Evolutionary conservation across 495 filamentous ascomycete genomes (phyloP), one percentile per base, ranked within the genome.

Genomic region (Aspergillus kassunensis): DNA sequence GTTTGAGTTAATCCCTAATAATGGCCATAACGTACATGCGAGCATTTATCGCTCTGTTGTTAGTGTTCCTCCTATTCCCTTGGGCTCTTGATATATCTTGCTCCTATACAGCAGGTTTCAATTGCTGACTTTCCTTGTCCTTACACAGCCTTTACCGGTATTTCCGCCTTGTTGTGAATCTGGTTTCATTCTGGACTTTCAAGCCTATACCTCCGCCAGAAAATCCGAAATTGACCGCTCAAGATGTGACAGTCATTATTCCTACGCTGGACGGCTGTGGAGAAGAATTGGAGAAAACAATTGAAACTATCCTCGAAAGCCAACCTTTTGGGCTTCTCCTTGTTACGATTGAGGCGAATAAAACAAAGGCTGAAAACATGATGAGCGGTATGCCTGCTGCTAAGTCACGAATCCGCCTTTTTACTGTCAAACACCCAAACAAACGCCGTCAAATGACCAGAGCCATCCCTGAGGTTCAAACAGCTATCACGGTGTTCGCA

Each of bases 391-490:
- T 84, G 74, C 74, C 70, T 9, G 70, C 73, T 23, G 72, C 73
- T 4, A 79, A 80, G 50, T 68, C 69, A 33, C 69, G 69, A 49
- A 75, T 84, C 51, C 69, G 72, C 41, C 64, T 80, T 10, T 76
- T 77, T 54, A 77, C 75, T 29, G 72, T 81, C 41, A 70, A 69
- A 6, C 78, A 83, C 56, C 84, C 83, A 12, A 93, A 95, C 68
- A 95, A 95, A 68, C 82, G 90, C 13, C 81, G 85, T 25, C 90
- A 95, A 67, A 88, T 95, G 68, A 87, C 85, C 51, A 77, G 81
- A 51, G 89, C 88, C 2, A 85, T 95, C 41, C 88, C 88, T 18
- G 79, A 87, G 53, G 87, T 93, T 25, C 68, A 64, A 42, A 91
- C 89, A 0, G 64, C 79, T 11, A 85, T 93, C 56, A 91, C 85